Percentiles rank a stretch among this genome's conserved stretches.
Conservation (phyloP, 805 yeast genomes). For the Spathaspora hagerdaliae region DNA sequence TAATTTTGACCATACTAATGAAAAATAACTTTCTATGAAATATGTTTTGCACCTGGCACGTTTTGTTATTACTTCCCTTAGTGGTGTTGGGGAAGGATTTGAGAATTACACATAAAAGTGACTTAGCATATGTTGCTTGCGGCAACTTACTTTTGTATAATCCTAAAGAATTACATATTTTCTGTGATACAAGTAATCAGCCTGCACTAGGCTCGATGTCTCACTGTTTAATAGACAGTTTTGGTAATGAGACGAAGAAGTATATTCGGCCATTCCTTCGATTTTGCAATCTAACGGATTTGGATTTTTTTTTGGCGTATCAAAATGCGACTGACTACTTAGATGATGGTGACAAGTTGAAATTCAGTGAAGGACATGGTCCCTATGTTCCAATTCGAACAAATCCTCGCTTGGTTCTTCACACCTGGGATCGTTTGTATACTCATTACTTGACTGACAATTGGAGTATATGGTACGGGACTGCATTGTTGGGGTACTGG, state of each 20-base stretch:
- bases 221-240: constrained; percentile 22
- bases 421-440: background rate
- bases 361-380: background rate
- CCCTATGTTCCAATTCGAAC: background rate
- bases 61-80: background rate
- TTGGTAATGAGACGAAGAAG: constrained; percentile 8
- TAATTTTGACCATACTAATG: no score
- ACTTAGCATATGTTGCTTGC: constrained; percentile 6
- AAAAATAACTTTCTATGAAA: no score
- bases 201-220: constrained; percentile 39
- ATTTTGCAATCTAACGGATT: constrained; percentile 16
- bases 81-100: background rate
- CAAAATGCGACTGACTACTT: constrained; percentile 36
- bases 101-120: background rate
- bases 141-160: background rate
- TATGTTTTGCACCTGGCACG: background rate
- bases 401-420: background rate
- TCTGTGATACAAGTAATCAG: constrained; percentile 29
- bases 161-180: constrained; percentile 7
- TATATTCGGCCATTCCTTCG: constrained; percentile 18
- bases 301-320: constrained; percentile 28
- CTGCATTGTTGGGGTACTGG: constrained; percentile 36
- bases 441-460: constrained; percentile 10
- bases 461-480: constrained; percentile 27
- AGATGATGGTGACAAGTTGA: background rate